Percentiles rank a stretch among this genome's conserved stretches.
These are phyloP conservation scores for Prillingera fragicola DNA, from an alignment of 1,284 basidiomycete species.

Conservation along the genomic window DNA sequence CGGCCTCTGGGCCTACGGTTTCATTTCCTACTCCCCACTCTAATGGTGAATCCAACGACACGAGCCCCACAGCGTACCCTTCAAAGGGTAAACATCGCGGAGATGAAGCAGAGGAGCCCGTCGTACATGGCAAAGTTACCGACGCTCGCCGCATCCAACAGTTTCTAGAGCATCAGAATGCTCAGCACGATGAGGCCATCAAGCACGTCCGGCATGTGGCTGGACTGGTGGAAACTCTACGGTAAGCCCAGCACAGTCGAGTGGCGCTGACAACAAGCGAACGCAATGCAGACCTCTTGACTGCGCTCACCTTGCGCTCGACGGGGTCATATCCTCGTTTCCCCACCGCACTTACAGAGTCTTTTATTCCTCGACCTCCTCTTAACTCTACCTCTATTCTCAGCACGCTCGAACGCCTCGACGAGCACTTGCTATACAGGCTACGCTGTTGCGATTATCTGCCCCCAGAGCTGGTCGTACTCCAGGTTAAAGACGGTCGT, in stretches of 20 bases:
- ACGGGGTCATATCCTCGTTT: conserved; percentile 35
- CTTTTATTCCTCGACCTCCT: conserved; percentile 27
- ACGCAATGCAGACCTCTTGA: conserved; percentile 42
- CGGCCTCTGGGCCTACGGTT: conserved; percentile 1
- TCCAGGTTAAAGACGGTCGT: conserved; percentile 34
- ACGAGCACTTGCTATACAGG: conserved; percentile 38
- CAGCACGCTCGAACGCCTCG: conserved; percentile 29
- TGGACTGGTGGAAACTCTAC: conserved; percentile 30
- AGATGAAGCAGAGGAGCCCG: conserved; percentile 6
- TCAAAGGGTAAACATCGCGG: conserved; percentile 24
- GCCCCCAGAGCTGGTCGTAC: conserved; percentile 34
- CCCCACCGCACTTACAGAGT: conserved; percentile 31
- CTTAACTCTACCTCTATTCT: conserved; percentile 30
- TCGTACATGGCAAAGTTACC: conserved; percentile 34
- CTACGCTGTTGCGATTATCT: conserved; percentile 39
- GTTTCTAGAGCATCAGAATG: conserved; percentile 42
- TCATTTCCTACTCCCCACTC: conserved; percentile 43
- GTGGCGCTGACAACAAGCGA: conserved; percentile 16
- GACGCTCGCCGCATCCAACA: conserved; percentile 39
- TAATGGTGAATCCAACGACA: conserved; percentile 32
- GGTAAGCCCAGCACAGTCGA: too few species aligned
- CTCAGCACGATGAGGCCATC: conserved; percentile 37
- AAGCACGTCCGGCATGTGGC: conserved; percentile 34
- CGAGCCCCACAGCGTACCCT: conserved; percentile 21
- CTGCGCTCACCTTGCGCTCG: conserved; percentile 31